These are phyloP conservation scores for Clavariopsis aquatica DNA, from an alignment of 495 filamentous ascomycete species.

Conservation along the genomic window DNA sequence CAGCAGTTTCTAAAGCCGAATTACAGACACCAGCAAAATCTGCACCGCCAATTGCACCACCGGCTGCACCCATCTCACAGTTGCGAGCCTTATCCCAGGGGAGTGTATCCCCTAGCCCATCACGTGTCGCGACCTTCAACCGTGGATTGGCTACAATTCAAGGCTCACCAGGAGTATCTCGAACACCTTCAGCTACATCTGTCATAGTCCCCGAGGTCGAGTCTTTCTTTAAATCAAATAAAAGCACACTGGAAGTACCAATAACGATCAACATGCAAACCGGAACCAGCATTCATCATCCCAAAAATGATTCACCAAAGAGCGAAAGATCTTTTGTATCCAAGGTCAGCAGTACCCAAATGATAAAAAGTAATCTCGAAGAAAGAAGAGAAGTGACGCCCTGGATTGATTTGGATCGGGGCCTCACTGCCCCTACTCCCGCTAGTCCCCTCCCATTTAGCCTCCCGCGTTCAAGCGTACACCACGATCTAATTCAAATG, in stretches of 20 bases:
- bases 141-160: not conserved
- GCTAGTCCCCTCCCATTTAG: not conserved
- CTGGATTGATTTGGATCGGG: constrained; percentile 20
- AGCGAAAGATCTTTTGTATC: not conserved
- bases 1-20: not conserved
- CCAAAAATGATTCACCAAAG: not conserved
- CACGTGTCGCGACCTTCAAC: constrained; percentile 7
- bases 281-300: not conserved
- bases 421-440: not conserved
- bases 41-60: constrained; percentile 4
- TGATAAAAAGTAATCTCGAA: not conserved
- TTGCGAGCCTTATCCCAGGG: not conserved
- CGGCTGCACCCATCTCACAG: not conserved
- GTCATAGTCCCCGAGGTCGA: not conserved
- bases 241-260: not conserved
- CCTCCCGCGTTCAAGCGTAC: not conserved
- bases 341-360: constrained; percentile 1
- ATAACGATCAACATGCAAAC: not conserved
- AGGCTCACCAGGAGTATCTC: not conserved
- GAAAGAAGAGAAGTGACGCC: constrained; percentile 26
- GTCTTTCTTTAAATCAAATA: not conserved
- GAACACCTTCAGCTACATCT: too few species aligned
- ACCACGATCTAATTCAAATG: not conserved
- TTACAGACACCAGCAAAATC: not conserved
- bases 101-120: not conserved